These are phyloP conservation scores for Odontarrhena argentea DNA, from an alignment of 345 rosid genomes.

Conservation along the genomic window DNA sequence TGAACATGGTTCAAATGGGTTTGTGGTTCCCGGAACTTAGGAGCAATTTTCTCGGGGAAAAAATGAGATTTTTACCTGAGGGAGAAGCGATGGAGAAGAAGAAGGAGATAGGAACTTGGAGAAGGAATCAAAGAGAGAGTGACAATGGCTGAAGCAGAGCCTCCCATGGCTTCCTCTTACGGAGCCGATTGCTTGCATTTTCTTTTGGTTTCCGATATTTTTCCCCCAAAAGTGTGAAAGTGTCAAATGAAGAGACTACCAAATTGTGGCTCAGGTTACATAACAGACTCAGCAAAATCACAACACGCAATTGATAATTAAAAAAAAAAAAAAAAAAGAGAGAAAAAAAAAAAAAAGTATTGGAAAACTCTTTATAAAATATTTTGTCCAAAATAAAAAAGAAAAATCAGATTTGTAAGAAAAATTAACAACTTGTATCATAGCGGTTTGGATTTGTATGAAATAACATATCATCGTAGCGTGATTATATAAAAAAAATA, in stretches of 20 bases:
- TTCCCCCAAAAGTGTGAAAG: no score
- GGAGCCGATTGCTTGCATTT: constrained; percentile 2
- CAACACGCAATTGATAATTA: no score
- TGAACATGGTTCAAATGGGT: neutral
- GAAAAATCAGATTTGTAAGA: no score
- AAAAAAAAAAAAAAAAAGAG: neutral
- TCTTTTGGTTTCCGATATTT: neutral
- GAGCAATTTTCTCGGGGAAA: neutral
- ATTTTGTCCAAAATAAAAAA: no score
- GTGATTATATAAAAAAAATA: no score
- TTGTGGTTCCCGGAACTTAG: no score
- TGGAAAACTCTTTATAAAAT: no score
- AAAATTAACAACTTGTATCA: no score
- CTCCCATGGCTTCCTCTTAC: constrained; percentile 17
- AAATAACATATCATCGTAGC: no score
- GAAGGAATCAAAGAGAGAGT: neutral
- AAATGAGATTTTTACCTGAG: constrained; percentile 40
- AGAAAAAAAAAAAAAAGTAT: no score
- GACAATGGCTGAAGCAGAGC: constrained; percentile 30
- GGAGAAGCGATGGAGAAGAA: constrained; percentile 28
- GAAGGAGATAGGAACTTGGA: constrained; percentile 35
- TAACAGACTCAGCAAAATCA: no score
- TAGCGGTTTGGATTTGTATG: no score
- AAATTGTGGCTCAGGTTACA: constrained; percentile 8
- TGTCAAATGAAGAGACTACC: neutral